Evolutionary conservation across 345 rosid genomes (phyloP), one percentile per base, ranked within the genome.

Genomic region (Linum usitatissimum): DNA sequence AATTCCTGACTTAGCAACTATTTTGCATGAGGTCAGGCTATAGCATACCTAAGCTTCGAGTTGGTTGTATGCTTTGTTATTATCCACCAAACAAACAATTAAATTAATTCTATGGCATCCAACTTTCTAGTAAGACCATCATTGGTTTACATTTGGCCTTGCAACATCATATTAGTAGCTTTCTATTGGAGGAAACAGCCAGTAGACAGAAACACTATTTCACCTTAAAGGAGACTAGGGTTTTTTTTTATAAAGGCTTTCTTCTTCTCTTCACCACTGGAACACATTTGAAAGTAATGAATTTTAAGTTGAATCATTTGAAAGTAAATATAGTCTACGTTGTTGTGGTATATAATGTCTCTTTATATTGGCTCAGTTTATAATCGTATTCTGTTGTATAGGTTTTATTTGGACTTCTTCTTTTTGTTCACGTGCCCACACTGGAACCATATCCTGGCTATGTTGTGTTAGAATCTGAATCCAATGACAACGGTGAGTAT

Each of bases 371-470:
- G 12, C 0, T 12, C 56, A 18, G 3, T 38, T 13, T 18, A 8
- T 38, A 18, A 28, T 20, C n/a, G 23, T 18, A 42, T 42, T 55
- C 34, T 59, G 5, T 64, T n/a, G 36, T 68, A 49, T 19, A 73
- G 76, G 60, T 68, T 64, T 57, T 73, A 18, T 68, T 73, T 57
- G 72, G 69, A 28, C 7, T 68, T 20, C 76, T 73, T 64, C 72
- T 73, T 18, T 66, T 73, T 5, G 17, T 39, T 18, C 56, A 73
- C 42, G 45, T 73, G 39, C 76, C 76, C 28, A 68, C 61, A 59
- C 61, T 73, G 69, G 72, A 73, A 64, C 69, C 69, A 48, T 68
- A 38, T 68, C 69, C 76, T 0, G 72, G 68, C 48, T 73, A 68
- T 55, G 40, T 59, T 66, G 45, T 68, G 53, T 2, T 68, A 55